These are phyloP conservation scores for Fusarium multiceps DNA, from an alignment of 2,329 filamentous ascomycete species.

Conservation along the genomic window DNA sequence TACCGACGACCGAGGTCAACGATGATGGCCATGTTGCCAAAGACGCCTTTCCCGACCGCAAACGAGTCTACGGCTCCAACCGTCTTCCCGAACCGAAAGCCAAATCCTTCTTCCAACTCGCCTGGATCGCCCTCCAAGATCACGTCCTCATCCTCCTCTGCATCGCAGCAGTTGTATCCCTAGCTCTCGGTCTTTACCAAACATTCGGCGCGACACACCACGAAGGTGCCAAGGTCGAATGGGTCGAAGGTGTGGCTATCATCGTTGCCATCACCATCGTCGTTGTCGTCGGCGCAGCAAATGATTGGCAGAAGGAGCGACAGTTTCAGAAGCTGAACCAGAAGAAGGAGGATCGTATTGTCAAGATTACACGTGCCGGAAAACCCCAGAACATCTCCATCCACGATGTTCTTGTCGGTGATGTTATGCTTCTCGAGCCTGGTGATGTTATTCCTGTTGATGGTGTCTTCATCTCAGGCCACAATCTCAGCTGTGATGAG, in stretches of 20 bases:
- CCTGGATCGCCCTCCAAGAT: constrained; percentile 77
- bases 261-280: constrained; percentile 74
- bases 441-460: constrained; percentile 78
- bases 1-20: background rate
- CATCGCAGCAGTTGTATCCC: constrained; percentile 71
- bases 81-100: constrained; percentile 70
- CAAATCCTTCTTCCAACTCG: constrained; percentile 67
- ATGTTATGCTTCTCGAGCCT: constrained; percentile 74
- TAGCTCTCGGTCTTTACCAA: constrained; percentile 75
- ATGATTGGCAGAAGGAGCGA: constrained; percentile 75
- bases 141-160: constrained; percentile 74
- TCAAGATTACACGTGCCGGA: constrained; percentile 74
- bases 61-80: constrained; percentile 54
- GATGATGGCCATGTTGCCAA: constrained; percentile 1
- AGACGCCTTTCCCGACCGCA: constrained; percentile 33
- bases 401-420: constrained; percentile 75
- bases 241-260: constrained; percentile 76
- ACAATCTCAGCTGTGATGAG: constrained; percentile 72
- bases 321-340: constrained; percentile 72
- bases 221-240: constrained; percentile 64
- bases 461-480: constrained; percentile 71
- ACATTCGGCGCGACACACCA: constrained; percentile 63
- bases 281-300: constrained; percentile 70
- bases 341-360: constrained; percentile 72
- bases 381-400: constrained; percentile 71